These are phyloP conservation scores for Diaporthe vexans DNA, from an alignment of 2,329 filamentous ascomycete genomes.

Conservation along the genomic window DNA sequence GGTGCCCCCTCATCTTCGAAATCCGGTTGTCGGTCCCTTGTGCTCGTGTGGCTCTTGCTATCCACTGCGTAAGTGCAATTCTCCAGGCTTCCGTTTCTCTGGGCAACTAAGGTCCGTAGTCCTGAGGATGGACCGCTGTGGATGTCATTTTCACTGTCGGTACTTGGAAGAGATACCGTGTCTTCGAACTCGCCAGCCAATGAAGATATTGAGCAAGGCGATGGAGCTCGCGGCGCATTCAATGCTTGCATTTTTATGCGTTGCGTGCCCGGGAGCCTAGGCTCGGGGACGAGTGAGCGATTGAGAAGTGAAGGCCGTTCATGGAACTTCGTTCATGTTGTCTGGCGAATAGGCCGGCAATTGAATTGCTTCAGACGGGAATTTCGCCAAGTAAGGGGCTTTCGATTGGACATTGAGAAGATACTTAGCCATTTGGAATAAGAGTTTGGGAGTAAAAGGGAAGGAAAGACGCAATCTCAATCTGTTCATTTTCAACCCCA, in stretches of 20 bases:
- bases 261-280: not conserved
- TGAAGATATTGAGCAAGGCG: not conserved
- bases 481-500: no score
- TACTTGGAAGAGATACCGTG: not conserved
- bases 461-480: not conserved
- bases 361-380: no score
- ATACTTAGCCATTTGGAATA: no score
- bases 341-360: no score
- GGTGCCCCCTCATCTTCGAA: not conserved
- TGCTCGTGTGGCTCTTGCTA: not conserved
- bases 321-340: no score
- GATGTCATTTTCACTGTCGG: not conserved
- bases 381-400: no score
- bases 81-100: no score
- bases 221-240: not conserved
- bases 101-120: not conserved
- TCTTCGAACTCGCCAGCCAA: not conserved
- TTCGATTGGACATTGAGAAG: no score
- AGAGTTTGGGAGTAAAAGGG: no score
- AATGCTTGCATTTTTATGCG: not conserved
- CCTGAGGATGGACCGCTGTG: not conserved
- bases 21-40: no score
- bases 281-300: not conserved
- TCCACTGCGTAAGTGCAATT: accelerated
- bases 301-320: no score